phyloP scores from a whole-genome alignment of 1,139 yeast species.

The Magnusiomyces ingens region DNA sequence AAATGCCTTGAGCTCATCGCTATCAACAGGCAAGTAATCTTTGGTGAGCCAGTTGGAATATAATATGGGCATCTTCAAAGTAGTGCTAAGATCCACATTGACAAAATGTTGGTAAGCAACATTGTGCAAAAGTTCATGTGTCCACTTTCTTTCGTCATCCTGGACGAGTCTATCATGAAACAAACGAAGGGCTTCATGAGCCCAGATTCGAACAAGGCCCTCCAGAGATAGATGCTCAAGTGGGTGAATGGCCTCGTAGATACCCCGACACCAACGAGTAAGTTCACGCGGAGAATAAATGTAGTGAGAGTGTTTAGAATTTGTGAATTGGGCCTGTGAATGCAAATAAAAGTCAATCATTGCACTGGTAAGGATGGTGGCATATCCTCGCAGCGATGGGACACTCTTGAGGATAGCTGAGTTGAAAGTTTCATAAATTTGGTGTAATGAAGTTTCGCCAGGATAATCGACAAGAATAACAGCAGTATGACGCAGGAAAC shows the following conservation, averaged over 20 bases:
- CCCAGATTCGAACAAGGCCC: slow-evolving; percentile 61
- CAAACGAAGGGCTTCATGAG: slow-evolving; percentile 71
- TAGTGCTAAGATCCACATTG: slow-evolving; percentile 35
- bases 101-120: slow-evolving; percentile 44
- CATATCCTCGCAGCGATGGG: slow-evolving; percentile 55
- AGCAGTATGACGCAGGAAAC: slow-evolving; percentile 65
- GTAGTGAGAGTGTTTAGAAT: slow-evolving; percentile 45
- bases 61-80: slow-evolving; percentile 46
- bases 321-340: slow-evolving; percentile 40
- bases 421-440: slow-evolving; percentile 59
- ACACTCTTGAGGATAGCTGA: slow-evolving; percentile 53
- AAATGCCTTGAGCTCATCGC: slow-evolving; percentile 46
- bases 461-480: slow-evolving; percentile 80
- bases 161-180: slow-evolving; percentile 65
- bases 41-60: slow-evolving; percentile 72
- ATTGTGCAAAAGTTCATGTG: slow-evolving; percentile 39
- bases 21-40: slow-evolving; percentile 52
- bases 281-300: slow-evolving; percentile 86
- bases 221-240: slow-evolving; percentile 36
- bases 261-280: slow-evolving; percentile 82
- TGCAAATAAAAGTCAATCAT: slow-evolving; percentile 57
- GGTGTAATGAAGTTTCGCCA: slow-evolving; percentile 51
- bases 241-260: slow-evolving; percentile 49
- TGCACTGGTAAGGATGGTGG: slow-evolving; percentile 50
- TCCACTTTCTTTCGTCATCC: slow-evolving; percentile 46